Base-by-base conservation (phyloP, 768 basidiomycete genomes). In the Cytidiella melzeri region DNA sequence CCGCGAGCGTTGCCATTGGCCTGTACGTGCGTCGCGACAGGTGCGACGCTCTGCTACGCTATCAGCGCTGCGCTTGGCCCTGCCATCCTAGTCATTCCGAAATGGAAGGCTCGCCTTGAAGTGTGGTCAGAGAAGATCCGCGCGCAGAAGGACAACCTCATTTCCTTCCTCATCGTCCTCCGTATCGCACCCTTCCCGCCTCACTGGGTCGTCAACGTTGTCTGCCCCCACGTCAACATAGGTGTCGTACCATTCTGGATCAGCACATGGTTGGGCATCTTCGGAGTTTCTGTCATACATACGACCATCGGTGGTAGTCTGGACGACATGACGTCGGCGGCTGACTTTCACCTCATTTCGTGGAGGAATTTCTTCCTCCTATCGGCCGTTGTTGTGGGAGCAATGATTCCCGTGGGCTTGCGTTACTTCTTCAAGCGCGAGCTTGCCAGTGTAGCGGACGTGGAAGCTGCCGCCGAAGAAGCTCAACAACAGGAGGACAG, bases 121-220 rank as follows among this genome's bases (percentile, higher is more conserved):
- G 79, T 73, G 40, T 95, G 91, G 90, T 76, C 81, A 2, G 73
- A 70, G 20, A 91, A 85, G 69, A 86, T 98, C 40, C 73, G 74
- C 53, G 75, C 77, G 3, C 88, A 92, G 66, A 84, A 80, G 53
- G 83, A 83, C 57, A 92, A 93, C 68, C 73, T 96, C 60, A 77
- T 96, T 39, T 89, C 89, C 11, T 97, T 94, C 67, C 80, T 97
- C 57, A 87, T 98, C 64, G 81, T 98, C n/a, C 72, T 98, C 39
- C 84, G 93, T 49, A 94, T 97, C 51, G 88, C 92, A 1, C 94
- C 94, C 0, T 75, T 96, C 18, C 94, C 94, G 25, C 94, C 94
- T 4, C 94, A 96, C 59, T 97, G 95, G 95, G 87, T 96, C 27
- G 83, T 95, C 55, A 97, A 97, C 62, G 75, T 96, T 50, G 71